These are phyloP conservation scores for Castanospermum australe DNA, from an alignment of 306 rosid species.

Conservation along the genomic window DNA sequence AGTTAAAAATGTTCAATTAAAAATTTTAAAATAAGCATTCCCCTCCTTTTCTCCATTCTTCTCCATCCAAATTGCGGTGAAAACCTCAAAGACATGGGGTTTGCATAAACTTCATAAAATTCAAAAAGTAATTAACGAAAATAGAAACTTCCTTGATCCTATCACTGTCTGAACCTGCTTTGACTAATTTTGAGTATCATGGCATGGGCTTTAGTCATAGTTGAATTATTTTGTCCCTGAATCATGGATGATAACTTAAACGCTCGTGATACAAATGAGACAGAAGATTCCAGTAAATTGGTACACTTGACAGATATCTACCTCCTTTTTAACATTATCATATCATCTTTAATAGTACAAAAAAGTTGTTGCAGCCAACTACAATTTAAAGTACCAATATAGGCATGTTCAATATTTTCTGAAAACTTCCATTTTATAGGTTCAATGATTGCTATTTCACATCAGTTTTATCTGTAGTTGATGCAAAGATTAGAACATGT, in stretches of 20 bases:
- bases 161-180: conserved; percentile 10
- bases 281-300: neutral
- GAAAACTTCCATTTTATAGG: neutral
- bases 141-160: neutral
- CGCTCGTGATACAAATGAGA: no score
- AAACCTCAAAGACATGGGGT: neutral
- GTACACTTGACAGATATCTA: neutral
- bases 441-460: conserved; percentile 15
- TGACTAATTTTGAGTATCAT: neutral
- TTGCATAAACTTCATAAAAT: conserved; percentile 10
- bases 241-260: no score
- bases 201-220: neutral
- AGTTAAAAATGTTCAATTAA: no score
- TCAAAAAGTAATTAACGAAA: neutral
- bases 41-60: no score
- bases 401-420: neutral
- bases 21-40: no score
- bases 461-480: neutral
- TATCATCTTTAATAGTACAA: neutral
- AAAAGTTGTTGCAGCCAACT: neutral
- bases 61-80: no score
- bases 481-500: neutral
- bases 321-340: neutral
- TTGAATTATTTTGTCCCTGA: neutral
- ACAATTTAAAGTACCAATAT: neutral